A percentile compares a stretch with the other conserved stretches of the same genome.
phyloP scores from a whole-genome alignment of 495 filamentous ascomycete species.

The Aspergillus bridgeri region DNA sequence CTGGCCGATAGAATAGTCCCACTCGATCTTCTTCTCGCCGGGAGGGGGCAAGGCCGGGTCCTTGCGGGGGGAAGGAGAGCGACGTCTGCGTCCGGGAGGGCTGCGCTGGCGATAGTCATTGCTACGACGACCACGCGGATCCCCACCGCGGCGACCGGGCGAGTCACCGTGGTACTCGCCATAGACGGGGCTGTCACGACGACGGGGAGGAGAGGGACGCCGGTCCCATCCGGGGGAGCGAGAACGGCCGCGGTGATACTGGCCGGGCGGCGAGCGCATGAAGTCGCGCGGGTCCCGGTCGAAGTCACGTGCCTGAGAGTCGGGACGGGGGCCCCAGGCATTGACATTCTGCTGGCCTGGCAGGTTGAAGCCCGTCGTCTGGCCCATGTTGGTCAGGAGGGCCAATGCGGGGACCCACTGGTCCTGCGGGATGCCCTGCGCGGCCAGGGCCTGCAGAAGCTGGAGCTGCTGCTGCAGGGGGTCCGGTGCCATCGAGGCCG shows the following conservation, averaged over 20 bases:
- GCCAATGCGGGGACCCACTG: constrained; percentile 56
- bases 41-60: constrained; percentile 54
- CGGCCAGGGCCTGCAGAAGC: constrained; percentile 55
- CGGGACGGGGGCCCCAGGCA: constrained; percentile 38
- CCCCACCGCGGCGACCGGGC: constrained; percentile 56
- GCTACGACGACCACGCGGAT: constrained; percentile 54
- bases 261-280: constrained; percentile 54
- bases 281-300: constrained; percentile 54
- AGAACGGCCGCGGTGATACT: constrained; percentile 64
- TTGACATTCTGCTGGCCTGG: constrained; percentile 33
- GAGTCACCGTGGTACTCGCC: constrained; percentile 62
- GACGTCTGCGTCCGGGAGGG: constrained; percentile 60
- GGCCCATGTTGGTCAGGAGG: constrained; percentile 37
- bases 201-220: constrained; percentile 56
- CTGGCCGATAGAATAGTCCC: constrained; percentile 67
- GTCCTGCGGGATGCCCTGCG: constrained; percentile 58
- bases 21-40: constrained; percentile 74
- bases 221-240: constrained; percentile 71
- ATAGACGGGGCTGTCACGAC: constrained; percentile 69
- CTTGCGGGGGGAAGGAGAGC: constrained; percentile 56
- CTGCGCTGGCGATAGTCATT: constrained; percentile 83
- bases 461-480: constrained; percentile 59
- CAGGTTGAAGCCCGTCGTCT: constrained; percentile 32
- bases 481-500: constrained; percentile 35
- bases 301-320: constrained; percentile 56